Conservation (phyloP, 2,329 filamentous ascomycete genomes). For the Stromatinia cepivora region DNA sequence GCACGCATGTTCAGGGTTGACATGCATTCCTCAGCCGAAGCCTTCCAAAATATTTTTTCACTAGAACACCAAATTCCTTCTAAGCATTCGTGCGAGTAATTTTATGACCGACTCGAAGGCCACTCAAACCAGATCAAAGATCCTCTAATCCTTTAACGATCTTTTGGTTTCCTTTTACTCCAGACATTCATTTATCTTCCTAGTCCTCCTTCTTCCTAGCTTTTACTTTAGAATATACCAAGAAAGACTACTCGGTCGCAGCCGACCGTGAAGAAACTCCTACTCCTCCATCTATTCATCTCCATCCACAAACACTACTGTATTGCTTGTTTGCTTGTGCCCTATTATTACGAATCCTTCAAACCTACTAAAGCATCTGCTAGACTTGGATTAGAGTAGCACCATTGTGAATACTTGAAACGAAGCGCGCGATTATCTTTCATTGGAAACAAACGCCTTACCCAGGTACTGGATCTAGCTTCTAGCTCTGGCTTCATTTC, state of each 20-base stretch:
- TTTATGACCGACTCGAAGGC: neutral
- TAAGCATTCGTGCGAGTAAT: slow-evolving; percentile 17
- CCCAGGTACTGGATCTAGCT: slow-evolving; percentile 22
- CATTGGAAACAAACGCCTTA: slow-evolving; percentile 26
- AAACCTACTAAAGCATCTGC: slow-evolving; percentile 9
- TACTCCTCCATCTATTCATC: neutral
- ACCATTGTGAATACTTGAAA: slow-evolving; percentile 24
- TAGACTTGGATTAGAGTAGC: slow-evolving; percentile 20
- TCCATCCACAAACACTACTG: slow-evolving; percentile 11
- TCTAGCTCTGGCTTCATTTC: slow-evolving; percentile 20
- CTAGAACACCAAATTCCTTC: slow-evolving; percentile 22
- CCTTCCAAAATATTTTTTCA: slow-evolving; percentile 10
- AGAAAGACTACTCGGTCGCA: neutral
- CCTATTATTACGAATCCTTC: slow-evolving; percentile 6
- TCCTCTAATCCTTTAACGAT: neutral
- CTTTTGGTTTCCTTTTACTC: neutral
- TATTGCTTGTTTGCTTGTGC: neutral
- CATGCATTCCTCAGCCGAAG: slow-evolving; percentile 18
- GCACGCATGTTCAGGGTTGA: slow-evolving; percentile 21
- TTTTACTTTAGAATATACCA: neutral
- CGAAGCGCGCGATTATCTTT: slow-evolving; percentile 27
- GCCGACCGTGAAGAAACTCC: slow-evolving; percentile 15
- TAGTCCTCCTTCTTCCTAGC: slow-evolving; percentile 14
- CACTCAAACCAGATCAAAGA: neutral
- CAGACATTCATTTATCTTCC: neutral